Percentiles rank a stretch among this genome's conserved stretches.
phyloP scores from a whole-genome alignment of 768 basidiomycete species.

The Pisolithus albus region DNA sequence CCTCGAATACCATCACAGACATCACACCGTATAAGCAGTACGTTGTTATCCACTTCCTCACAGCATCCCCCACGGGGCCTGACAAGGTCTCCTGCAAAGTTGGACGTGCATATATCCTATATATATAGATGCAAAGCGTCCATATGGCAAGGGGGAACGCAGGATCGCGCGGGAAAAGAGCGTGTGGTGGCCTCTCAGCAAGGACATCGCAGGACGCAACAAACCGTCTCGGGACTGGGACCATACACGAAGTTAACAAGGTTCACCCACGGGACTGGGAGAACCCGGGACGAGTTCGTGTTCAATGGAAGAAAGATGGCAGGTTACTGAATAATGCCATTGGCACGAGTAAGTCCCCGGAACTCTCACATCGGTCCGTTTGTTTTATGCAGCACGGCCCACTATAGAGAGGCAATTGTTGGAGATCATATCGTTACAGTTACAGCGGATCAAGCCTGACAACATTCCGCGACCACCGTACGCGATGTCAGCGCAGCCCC shows the following conservation, averaged over 20 bases:
- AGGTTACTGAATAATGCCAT: constrained; percentile 57
- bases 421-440: constrained; percentile 65
- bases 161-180: constrained; percentile 72
- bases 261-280: constrained; percentile 96
- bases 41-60: constrained; percentile 19
- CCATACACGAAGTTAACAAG: constrained; percentile 86
- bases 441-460: constrained; percentile 69
- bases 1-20: constrained; percentile 48
- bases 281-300: constrained; percentile 91
- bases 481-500: constrained; percentile 27
- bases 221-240: constrained; percentile 65
- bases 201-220: constrained; percentile 88
- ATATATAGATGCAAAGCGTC: constrained; percentile 92
- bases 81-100: constrained; percentile 24
- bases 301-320: constrained; percentile 85
- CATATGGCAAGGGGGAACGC: constrained; percentile 77
- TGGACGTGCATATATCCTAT: constrained; percentile 97
- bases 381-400: not conserved
- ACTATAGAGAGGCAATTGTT: constrained; percentile 69
- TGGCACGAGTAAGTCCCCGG: constrained; percentile 57
- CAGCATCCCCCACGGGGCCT: constrained; percentile 2
- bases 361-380: not conserved
- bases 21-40: constrained; percentile 82
- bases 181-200: constrained; percentile 93
- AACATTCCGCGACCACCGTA: constrained; percentile 62